A percentile compares a stretch with the other conserved stretches of the same genome.
These are phyloP conservation scores for Dactylellina parvicollis DNA, from an alignment of 2,329 filamentous ascomycete genomes.

Conservation along the genomic window DNA sequence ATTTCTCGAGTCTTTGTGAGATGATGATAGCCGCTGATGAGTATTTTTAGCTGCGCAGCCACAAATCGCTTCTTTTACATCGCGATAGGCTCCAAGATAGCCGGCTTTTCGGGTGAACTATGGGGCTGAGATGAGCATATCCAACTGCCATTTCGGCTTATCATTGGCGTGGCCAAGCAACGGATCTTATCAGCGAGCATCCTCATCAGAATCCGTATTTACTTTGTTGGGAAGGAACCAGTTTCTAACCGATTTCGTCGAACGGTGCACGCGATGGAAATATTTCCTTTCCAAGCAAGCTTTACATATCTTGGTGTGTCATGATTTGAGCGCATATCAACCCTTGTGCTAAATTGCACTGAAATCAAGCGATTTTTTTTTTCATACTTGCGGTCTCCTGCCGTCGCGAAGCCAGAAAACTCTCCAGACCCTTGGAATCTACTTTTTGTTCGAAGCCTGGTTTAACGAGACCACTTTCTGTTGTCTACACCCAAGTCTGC, in stretches of 20 bases:
- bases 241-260: background rate
- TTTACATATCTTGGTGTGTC: too few species aligned
- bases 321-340: too few species aligned
- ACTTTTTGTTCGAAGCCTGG: too few species aligned
- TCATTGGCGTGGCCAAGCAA: constrained; percentile 2
- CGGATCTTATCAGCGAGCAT: background rate
- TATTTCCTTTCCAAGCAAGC: background rate
- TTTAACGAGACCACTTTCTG: too few species aligned
- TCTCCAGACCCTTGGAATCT: too few species aligned
- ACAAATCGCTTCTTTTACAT: constrained; percentile 20
- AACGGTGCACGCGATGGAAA: background rate
- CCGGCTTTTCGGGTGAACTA: constrained; percentile 29
- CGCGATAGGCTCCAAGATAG: constrained; percentile 37
- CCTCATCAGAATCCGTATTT: background rate
- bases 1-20: background rate
- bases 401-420: too few species aligned
- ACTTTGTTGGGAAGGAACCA: background rate
- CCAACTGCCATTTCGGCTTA: constrained; percentile 33
- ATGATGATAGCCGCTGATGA: background rate
- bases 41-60: constrained; percentile 43
- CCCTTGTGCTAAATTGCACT: too few species aligned
- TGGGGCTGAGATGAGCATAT: constrained; percentile 35
- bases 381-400: too few species aligned
- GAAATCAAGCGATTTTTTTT: too few species aligned
- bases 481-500: too few species aligned